Percentiles rank a stretch among this genome's conserved stretches.
Conservation (phyloP, 2,329 filamentous ascomycete species). For the Epichloe aotearoae region DNA sequence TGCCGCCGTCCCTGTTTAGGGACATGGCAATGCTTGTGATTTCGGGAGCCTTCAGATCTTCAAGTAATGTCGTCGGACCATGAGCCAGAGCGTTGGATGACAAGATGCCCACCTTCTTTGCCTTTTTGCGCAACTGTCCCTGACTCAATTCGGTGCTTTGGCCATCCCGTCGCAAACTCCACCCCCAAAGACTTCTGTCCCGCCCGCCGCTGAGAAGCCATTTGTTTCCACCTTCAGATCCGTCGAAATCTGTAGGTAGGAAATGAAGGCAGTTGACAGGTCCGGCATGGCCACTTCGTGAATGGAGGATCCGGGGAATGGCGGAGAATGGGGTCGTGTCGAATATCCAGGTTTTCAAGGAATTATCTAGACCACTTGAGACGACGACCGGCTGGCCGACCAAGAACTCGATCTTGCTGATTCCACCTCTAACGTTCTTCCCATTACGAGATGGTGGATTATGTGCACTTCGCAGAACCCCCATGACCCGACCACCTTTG, state of each 20-base stretch:
- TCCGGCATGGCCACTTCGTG: slow-evolving; percentile 76
- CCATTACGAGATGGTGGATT: slow-evolving; percentile 52
- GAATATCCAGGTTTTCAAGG: slow-evolving; percentile 92
- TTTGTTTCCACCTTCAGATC: slow-evolving; percentile 76
- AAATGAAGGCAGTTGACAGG: slow-evolving; percentile 75
- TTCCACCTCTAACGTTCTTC: slow-evolving; percentile 54
- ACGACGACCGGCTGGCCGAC: slow-evolving; percentile 79
- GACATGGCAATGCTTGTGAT: slow-evolving; percentile 88
- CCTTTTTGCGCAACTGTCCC: slow-evolving; percentile 78
- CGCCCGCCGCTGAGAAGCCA: slow-evolving; percentile 85
- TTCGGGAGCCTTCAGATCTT: slow-evolving; percentile 75
- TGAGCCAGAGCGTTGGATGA: slow-evolving; percentile 41
- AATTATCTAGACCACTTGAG: slow-evolving; percentile 86
- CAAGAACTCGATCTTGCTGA: slow-evolving; percentile 82
- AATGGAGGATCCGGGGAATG: slow-evolving; percentile 75
- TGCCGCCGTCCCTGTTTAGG: slow-evolving; percentile 86
- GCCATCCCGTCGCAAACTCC: slow-evolving; percentile 86
- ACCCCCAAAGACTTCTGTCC: slow-evolving; percentile 89
- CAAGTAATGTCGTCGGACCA: slow-evolving; percentile 50
- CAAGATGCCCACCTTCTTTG: slow-evolving; percentile 72
- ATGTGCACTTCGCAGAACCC: slow-evolving; percentile 77
- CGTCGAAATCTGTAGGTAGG: slow-evolving; percentile 77
- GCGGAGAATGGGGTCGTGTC: slow-evolving; percentile 81
- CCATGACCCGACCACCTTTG: slow-evolving; percentile 71
- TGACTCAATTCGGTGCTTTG: slow-evolving; percentile 92